Conservation (phyloP, 2,329 filamentous ascomycete species). For the Verticillium tricorpus region DNA sequence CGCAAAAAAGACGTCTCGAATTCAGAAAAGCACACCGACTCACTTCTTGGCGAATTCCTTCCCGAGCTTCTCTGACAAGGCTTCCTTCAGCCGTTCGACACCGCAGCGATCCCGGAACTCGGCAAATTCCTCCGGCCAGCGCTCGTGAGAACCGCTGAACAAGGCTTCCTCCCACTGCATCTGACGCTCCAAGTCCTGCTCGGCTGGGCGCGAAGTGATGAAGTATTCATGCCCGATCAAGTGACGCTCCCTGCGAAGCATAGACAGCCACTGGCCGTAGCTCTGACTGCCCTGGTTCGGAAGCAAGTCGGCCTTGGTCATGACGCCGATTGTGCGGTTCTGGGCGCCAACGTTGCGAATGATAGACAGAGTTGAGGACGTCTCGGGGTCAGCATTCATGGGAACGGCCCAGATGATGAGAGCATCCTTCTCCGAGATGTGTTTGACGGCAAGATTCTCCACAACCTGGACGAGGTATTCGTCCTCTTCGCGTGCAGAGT, state of each 20-base stretch:
- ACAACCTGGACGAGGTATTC: slow-evolving; percentile 69
- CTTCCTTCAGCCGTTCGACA: slow-evolving; percentile 46
- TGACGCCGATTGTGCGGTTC: slow-evolving; percentile 63
- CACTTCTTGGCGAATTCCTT: slow-evolving; percentile 50
- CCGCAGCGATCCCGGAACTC: slow-evolving; percentile 45
- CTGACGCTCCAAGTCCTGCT: slow-evolving; percentile 48
- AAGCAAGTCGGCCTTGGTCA: slow-evolving; percentile 80
- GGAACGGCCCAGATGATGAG: slow-evolving; percentile 74
- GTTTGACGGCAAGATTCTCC: slow-evolving; percentile 63
- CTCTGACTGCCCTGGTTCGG: slow-evolving; percentile 43
- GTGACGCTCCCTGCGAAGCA: slow-evolving; percentile 60
- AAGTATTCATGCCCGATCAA: slow-evolving; percentile 71
- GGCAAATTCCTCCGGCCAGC: slow-evolving; percentile 47
- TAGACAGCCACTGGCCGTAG: slow-evolving; percentile 53
- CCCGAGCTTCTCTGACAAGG: slow-evolving; percentile 47
- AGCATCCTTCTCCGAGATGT: slow-evolving; percentile 64
- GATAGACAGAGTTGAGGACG: slow-evolving; percentile 64
- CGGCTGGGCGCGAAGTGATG: slow-evolving; percentile 64
- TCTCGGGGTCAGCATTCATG: slow-evolving; percentile 75
- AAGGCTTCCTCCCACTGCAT: slow-evolving; percentile 47
- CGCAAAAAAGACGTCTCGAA: no score
- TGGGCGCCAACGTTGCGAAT: slow-evolving; percentile 55
- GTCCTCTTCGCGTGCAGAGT: slow-evolving; percentile 58
- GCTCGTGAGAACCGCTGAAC: slow-evolving; percentile 32
- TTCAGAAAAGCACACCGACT: slow-evolving; percentile 8